phyloP scores from a whole-genome alignment of 768 basidiomycete species.

The Xerocomellus amylosporus region DNA sequence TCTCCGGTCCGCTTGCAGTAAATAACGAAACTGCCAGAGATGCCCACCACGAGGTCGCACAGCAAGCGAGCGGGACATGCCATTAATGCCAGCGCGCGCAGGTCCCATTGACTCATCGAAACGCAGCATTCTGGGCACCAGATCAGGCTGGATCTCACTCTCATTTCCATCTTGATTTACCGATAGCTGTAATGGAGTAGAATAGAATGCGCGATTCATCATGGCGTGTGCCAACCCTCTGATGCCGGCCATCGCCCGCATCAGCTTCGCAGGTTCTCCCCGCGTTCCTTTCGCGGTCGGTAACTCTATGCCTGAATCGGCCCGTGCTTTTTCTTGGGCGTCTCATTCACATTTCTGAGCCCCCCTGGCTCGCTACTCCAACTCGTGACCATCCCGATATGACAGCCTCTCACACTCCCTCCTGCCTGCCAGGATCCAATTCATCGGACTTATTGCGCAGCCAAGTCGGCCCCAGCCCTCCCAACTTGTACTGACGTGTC shows the following conservation, averaged over 20 bases:
- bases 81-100: slow-evolving; percentile 17
- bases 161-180: slow-evolving; percentile 29
- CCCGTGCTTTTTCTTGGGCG: slow-evolving; percentile 2
- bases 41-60: slow-evolving; percentile 26
- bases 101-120: slow-evolving; percentile 20
- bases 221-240: slow-evolving; percentile 14
- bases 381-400: neutral
- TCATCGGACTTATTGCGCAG: slow-evolving; percentile 15
- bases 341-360: neutral
- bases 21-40: slow-evolving; percentile 20
- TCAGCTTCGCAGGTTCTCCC: slow-evolving; percentile 25
- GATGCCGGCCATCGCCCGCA: slow-evolving; percentile 20
- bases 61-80: slow-evolving; percentile 20
- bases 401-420: slow-evolving; percentile 20
- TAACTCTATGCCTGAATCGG: slow-evolving; percentile 28
- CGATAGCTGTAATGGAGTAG: slow-evolving; percentile 23
- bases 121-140: slow-evolving; percentile 12
- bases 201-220: slow-evolving; percentile 10
- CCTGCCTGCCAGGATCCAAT: slow-evolving; percentile 8
- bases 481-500: slow-evolving; percentile 12
- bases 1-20: slow-evolving; percentile 22
- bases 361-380: neutral
- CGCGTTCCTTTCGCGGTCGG: slow-evolving; percentile 25
- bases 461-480: slow-evolving; percentile 16
- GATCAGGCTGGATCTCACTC: slow-evolving; percentile 21